These are phyloP conservation scores for Malus hybrid DNA, from an alignment of 331 rosid species.

Conservation along the genomic window DNA sequence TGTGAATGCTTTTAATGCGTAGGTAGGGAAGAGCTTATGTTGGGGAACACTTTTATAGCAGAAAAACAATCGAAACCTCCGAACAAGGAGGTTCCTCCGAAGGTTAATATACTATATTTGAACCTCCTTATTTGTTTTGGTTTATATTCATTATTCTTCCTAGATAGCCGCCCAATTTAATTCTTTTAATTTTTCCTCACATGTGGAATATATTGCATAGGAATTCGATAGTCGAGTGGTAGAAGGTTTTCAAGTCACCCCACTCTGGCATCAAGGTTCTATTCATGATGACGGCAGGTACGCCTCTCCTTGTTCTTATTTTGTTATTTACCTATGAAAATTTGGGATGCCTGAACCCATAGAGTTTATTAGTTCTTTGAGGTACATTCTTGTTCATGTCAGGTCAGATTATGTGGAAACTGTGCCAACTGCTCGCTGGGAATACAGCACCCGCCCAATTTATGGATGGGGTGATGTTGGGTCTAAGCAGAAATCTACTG, in stretches of 20 bases:
- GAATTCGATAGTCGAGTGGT: slow-evolving; percentile 59
- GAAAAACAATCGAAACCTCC: slow-evolving; percentile 57
- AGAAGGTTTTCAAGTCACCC: slow-evolving; percentile 97
- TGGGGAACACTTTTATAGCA: slow-evolving; percentile 72
- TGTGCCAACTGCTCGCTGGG: slow-evolving; percentile 85
- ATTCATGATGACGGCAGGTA: slow-evolving; percentile 92
- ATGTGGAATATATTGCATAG: slow-evolving; percentile 29
- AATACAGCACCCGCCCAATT: slow-evolving; percentile 78
- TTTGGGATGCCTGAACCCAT: not conserved
- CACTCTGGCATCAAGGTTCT: slow-evolving; percentile 90
- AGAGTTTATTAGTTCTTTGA: not conserved
- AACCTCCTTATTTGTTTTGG: not conserved
- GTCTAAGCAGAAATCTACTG: slow-evolving; percentile 76
- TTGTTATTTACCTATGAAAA: not conserved
- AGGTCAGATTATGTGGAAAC: slow-evolving; percentile 78
- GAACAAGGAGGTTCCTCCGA: slow-evolving; percentile 68
- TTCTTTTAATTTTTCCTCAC: not conserved
- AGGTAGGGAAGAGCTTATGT: slow-evolving; percentile 73
- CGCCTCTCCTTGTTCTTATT: not conserved
- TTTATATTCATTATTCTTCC: not conserved
- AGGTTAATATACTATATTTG: slow-evolving; percentile 40
- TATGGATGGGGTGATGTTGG: slow-evolving; percentile 98
- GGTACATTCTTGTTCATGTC: slow-evolving; percentile 4
- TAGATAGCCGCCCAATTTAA: not conserved
- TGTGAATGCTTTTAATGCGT: slow-evolving; percentile 13